A percentile compares a stretch with the other conserved stretches of the same genome.
These are phyloP conservation scores for Karstenula rhodostoma DNA, from an alignment of 2,329 filamentous ascomycete species.

Conservation along the genomic window DNA sequence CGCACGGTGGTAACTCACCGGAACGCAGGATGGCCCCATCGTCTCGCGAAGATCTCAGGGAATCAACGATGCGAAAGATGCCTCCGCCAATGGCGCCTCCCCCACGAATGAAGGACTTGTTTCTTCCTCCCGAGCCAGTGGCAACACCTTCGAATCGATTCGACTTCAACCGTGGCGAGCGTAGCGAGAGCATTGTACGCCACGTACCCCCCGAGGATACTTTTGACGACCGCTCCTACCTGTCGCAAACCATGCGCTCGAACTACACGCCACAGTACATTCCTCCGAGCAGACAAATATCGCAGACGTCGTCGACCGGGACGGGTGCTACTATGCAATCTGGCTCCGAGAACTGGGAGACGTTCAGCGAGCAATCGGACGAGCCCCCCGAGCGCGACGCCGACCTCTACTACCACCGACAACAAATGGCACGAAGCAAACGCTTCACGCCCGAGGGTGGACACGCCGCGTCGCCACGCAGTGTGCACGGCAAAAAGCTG, in stretches of 20 bases:
- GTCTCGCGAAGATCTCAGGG: constrained; percentile 32
- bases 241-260: constrained; percentile 42
- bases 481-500: constrained; percentile 47
- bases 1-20: constrained; percentile 79
- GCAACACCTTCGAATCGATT: constrained; percentile 56
- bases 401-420: constrained; percentile 79
- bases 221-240: constrained; percentile 69
- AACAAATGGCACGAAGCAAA: constrained; percentile 74
- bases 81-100: constrained; percentile 66
- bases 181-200: constrained; percentile 66
- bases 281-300: constrained; percentile 68
- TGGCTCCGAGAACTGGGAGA: constrained; percentile 97
- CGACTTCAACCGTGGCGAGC: constrained; percentile 52
- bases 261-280: constrained; percentile 36
- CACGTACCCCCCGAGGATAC: constrained; percentile 79
- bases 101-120: constrained; percentile 90
- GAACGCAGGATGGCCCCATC: constrained; percentile 64
- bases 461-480: constrained; percentile 43
- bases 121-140: constrained; percentile 59
- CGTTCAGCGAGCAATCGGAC: constrained; percentile 85
- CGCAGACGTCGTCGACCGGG: constrained; percentile 67
- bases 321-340: constrained; percentile 70
- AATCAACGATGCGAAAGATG: constrained; percentile 49
- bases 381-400: constrained; percentile 70
- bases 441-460: constrained; percentile 58